phyloP scores from a whole-genome alignment of 2,329 filamentous ascomycete species.

The Colletotrichum echinochloae region DNA sequence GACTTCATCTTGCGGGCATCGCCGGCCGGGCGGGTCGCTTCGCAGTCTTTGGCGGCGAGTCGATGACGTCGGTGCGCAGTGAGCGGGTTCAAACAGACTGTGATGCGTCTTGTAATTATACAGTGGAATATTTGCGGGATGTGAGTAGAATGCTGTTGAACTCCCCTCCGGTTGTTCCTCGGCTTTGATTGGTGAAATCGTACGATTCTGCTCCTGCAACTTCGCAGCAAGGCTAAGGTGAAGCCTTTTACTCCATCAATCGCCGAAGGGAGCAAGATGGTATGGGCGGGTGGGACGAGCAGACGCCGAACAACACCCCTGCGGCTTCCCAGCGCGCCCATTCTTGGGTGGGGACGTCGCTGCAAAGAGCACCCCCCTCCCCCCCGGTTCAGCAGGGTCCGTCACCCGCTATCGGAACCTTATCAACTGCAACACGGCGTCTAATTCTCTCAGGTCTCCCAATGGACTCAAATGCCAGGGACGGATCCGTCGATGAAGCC shows the following conservation, averaged over 20 bases:
- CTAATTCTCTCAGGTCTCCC: not conserved
- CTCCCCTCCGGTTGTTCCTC: not conserved
- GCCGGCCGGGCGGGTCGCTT: slow-evolving; percentile 1
- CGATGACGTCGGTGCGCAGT: slow-evolving; percentile 33
- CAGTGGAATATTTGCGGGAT: not conserved
- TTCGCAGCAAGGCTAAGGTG: slow-evolving; percentile 3
- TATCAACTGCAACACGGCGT: slow-evolving; percentile 31
- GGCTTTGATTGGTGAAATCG: slow-evolving; percentile 33
- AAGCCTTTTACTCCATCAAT: slow-evolving; percentile 31
- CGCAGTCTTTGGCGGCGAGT: slow-evolving; percentile 13
- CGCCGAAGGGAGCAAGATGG: slow-evolving; percentile 30
- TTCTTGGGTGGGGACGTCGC: not conserved
- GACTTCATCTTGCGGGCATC: slow-evolving; percentile 54
- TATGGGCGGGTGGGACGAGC: slow-evolving; percentile 25
- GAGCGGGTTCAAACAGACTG: not conserved
- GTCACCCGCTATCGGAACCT: slow-evolving; percentile 34
- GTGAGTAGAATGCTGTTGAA: not conserved
- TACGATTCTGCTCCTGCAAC: slow-evolving; percentile 27
- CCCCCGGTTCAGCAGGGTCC: slow-evolving; percentile 23
- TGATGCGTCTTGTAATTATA: not conserved
- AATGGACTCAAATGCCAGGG: slow-evolving; percentile 44
- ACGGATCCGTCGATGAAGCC: slow-evolving; percentile 45
- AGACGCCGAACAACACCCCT: slow-evolving; percentile 35
- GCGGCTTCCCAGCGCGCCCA: slow-evolving; percentile 9
- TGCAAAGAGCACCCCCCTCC: slow-evolving; percentile 1